These are phyloP conservation scores for Sistotremastrum niveocremeum DNA, from an alignment of 768 basidiomycete genomes.

Conservation along the genomic window DNA sequence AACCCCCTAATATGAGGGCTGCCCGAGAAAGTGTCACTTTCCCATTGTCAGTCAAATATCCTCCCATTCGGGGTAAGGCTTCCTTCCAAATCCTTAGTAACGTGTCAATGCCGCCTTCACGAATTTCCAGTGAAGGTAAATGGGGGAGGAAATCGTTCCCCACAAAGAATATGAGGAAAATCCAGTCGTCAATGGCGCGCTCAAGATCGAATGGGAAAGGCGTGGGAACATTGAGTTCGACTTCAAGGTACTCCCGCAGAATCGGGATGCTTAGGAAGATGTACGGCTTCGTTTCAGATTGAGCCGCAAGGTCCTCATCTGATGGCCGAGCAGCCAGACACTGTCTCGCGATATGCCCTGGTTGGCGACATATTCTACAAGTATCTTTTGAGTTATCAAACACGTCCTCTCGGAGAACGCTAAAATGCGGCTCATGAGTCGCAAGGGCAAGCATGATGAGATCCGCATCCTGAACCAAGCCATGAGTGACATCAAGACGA, in stretches of 20 bases:
- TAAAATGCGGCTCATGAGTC: constrained; percentile 97
- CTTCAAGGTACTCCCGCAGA: constrained; percentile 94
- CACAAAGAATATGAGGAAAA: constrained; percentile 98
- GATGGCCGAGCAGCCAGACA: constrained; percentile 67
- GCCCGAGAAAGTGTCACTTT: constrained; percentile 72
- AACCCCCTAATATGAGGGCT: constrained; percentile 89
- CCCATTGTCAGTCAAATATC: constrained; percentile 91
- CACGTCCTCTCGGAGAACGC: constrained; percentile 95
- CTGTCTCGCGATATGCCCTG: constrained; percentile 90
- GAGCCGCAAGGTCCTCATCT: constrained; percentile 24
- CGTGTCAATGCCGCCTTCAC: constrained; percentile 98
- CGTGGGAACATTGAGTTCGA: constrained; percentile 77
- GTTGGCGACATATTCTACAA: constrained; percentile 88
- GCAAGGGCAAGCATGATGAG: constrained; percentile 97
- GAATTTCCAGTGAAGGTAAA: constrained; percentile 94
- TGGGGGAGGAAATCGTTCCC: constrained; percentile 99
- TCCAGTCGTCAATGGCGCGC: constrained; percentile 98
- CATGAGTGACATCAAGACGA: constrained; percentile 1
- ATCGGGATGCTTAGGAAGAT: constrained; percentile 97
- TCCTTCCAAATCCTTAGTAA: constrained; percentile 90
- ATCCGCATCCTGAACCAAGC: constrained; percentile 74
- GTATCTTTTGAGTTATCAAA: constrained; percentile 62
- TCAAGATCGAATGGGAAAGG: constrained; percentile 88
- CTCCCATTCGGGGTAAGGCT: constrained; percentile 91
- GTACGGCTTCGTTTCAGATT: constrained; percentile 83